Base-by-base conservation (phyloP, 495 filamentous ascomycete species). In the Penicillium coffeae region DNA sequence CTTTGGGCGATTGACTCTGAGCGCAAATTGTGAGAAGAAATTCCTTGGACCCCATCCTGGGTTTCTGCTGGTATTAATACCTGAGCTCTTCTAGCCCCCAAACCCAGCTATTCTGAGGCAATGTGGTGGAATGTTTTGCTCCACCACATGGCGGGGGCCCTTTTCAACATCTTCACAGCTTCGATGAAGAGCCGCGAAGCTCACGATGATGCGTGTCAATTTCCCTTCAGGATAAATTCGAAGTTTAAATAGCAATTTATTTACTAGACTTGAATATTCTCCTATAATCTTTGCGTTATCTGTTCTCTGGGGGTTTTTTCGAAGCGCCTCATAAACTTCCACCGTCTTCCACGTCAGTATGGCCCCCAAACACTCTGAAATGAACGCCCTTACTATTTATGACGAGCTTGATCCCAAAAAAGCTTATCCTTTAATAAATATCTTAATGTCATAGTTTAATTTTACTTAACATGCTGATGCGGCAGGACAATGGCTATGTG, bases 311-410 rank as follows among this genome's bases (percentile, higher is more conserved):
- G 40, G 13, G 10, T 49, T 14, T 19, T 55, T 50, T 21, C 41
- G 42, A n/a, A 50, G 25, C 22, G 56, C 45, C 19, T 63, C 59
- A 8, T n/a, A n/a, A n/a, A n/a, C n/a, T n/a, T 48, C 48, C 9
- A 59, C 54, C 12, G 58, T 45, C 37, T 60, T 55, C 25, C 25
- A 10, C n/a, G n/a, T n/a, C 25, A 4, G 25, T 30, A 30, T 30
- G 25, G 25, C 25, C 25, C 25, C 25, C 25, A 30, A 30, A 30
- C 25, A 30, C 25, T 30, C 25, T 5, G 25, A 30, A 30, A 30
- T 30, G 25, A 4, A 30, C 4, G 25, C 5, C 5, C 25, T 30
- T 30, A 30, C 25, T 10, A 4, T 30, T 20, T n/a, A n/a, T n/a
- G n/a, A n/a, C n/a, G n/a, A n/a, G n/a, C n/a, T n/a, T n/a, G n/a